phyloP scores from a whole-genome alignment of 2,329 filamentous ascomycete species.

The Lachnellula occidentalis region DNA sequence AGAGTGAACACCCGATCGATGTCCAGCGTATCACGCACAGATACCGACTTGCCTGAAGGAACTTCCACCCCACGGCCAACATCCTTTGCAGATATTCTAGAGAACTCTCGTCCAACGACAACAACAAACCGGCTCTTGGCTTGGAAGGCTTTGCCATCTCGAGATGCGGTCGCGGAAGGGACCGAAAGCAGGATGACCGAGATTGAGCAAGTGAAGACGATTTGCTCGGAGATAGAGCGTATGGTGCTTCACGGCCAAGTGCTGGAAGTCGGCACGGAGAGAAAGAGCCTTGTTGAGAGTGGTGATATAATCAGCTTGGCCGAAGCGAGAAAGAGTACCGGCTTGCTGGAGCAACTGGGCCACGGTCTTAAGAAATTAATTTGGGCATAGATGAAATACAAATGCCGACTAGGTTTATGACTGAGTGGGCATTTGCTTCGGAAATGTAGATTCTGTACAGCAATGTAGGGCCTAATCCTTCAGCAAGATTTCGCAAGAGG shows the following conservation, averaged over 20 bases:
- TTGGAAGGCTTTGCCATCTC: constrained; percentile 50
- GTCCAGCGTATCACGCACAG: constrained; percentile 41
- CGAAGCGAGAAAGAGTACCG: constrained; percentile 83
- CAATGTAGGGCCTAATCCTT: too few species aligned
- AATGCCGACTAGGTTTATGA: neutral
- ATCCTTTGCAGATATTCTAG: constrained; percentile 14
- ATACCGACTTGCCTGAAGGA: constrained; percentile 14
- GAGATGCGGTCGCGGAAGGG: constrained; percentile 34
- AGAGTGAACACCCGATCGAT: constrained; percentile 83
- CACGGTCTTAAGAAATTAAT: constrained; percentile 92
- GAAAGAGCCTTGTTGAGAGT: constrained; percentile 44
- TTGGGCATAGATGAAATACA: constrained; percentile 50
- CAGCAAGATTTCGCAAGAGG: too few species aligned
- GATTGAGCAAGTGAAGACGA: constrained; percentile 36
- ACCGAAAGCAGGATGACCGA: constrained; percentile 20
- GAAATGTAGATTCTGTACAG: neutral
- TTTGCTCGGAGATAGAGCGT: constrained; percentile 73
- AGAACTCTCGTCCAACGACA: constrained; percentile 2
- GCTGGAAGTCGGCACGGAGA: constrained; percentile 34
- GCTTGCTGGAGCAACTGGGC: constrained; percentile 77
- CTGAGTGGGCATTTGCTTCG: neutral
- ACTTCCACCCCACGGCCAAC: constrained; percentile 9
- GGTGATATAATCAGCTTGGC: constrained; percentile 75
- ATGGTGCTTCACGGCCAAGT: constrained; percentile 48
- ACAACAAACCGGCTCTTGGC: constrained; percentile 38